Evolutionary conservation across 2,329 filamentous ascomycete species (phyloP).

Genomic region (Onygenales sp.): DNA sequence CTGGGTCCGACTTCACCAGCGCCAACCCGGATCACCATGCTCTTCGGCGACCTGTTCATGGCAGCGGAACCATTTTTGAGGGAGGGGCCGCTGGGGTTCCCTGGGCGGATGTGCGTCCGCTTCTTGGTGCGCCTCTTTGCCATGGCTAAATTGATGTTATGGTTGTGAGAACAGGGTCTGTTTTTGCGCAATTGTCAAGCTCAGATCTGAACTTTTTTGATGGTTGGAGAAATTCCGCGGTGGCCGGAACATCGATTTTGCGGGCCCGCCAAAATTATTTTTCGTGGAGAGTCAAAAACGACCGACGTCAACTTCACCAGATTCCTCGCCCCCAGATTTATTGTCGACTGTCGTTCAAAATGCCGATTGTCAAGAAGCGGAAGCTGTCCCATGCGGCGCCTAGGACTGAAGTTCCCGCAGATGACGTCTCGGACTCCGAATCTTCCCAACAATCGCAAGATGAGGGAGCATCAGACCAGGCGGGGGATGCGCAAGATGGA

Average conservation of each 20-base stretch:
- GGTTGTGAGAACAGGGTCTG: not conserved
- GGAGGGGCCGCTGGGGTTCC: slow-evolving; percentile 45
- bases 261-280: slow-evolving; percentile 24
- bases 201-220: slow-evolving; percentile 7
- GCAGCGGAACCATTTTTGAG: slow-evolving; percentile 47
- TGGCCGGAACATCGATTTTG: slow-evolving; percentile 28
- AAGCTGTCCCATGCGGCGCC: slow-evolving; percentile 24
- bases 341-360: slow-evolving; percentile 11
- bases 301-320: not conserved
- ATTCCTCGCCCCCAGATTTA: not conserved
- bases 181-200: not conserved
- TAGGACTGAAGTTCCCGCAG: slow-evolving; percentile 12
- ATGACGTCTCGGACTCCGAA: slow-evolving; percentile 11
- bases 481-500: slow-evolving; percentile 6
- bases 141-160: slow-evolving; percentile 42
- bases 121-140: slow-evolving; percentile 76
- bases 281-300: slow-evolving; percentile 8
- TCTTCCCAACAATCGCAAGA: slow-evolving; percentile 10
- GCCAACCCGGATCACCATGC: slow-evolving; percentile 96
- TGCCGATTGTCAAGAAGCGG: slow-evolving; percentile 32
- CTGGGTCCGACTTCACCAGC: slow-evolving; percentile 87
- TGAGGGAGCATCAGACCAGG: slow-evolving; percentile 3
- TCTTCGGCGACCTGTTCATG: slow-evolving; percentile 67
- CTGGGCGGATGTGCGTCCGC: slow-evolving; percentile 69
- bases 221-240: not conserved